phyloP scores from a whole-genome alignment of 345 rosid genomes.

The Limnanthes douglasii region DNA sequence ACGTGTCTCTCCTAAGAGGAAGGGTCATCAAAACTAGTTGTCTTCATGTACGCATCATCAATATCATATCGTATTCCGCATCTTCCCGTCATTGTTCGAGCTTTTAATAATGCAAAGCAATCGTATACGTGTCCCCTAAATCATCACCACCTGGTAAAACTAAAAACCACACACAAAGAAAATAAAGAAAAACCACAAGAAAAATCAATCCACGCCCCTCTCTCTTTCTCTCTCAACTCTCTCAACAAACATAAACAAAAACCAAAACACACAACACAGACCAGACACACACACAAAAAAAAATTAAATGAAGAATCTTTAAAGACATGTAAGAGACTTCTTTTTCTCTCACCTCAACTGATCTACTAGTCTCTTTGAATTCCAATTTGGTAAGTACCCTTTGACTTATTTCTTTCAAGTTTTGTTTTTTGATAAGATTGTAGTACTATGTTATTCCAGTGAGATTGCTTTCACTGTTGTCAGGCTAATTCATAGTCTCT shows the following conservation, averaged over 20 bases:
- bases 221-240: slow-evolving; percentile 4
- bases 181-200: not conserved
- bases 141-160: slow-evolving; percentile 8
- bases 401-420: not conserved
- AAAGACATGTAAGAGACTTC: slow-evolving; percentile 9
- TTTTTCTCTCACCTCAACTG: not conserved
- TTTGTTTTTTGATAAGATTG: not conserved
- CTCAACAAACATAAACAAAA: not conserved
- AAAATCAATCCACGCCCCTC: slow-evolving; percentile 7
- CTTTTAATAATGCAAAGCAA: slow-evolving; percentile 18
- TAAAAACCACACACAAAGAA: not conserved
- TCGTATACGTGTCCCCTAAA: slow-evolving; percentile 31
- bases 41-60: slow-evolving; percentile 14
- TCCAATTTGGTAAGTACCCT: slow-evolving; percentile 17
- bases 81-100: slow-evolving; percentile 5
- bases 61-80: slow-evolving; percentile 3
- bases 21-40: slow-evolving; percentile 9
- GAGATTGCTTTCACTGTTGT: slow-evolving; percentile 1
- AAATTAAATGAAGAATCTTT: no score
- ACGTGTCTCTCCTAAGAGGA: slow-evolving; percentile 26
- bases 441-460: not conserved
- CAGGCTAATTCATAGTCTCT: not conserved
- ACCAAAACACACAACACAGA: no score
- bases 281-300: no score
- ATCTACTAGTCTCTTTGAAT: slow-evolving; percentile 12